Evolutionary conservation across 2,329 filamentous ascomycete species (phyloP), one percentile per base, ranked within the genome.

Genomic region (Venturia pyrina): DNA sequence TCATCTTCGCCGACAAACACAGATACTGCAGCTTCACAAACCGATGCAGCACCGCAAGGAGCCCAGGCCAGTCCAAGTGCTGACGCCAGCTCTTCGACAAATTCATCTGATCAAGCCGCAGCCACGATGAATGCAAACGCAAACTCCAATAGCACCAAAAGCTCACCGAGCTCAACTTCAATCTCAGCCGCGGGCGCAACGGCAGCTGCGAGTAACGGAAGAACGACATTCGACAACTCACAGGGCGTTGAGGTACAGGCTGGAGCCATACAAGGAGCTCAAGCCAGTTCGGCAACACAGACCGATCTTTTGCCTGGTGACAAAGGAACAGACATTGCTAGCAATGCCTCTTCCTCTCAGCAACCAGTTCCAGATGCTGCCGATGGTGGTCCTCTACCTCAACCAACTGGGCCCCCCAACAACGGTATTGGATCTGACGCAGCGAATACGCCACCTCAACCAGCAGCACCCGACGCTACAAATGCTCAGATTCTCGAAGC

Each of bases 201-300:
- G 34, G 60, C 60, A n/a, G 43, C 37, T 46, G 40, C 60, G 13
- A 62, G n/a, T n/a, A 40, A 17, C 28, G 60, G 60, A 32, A 15
- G 60, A 13, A 62, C 60, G 3, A 43, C 60, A 28, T 62, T 62
- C 24, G 60, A 62, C 40, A 62, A 62, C 21, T 62, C 60, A 10
- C 19, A 62, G 43, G 60, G 60, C 37, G 60, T 62, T 15, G 60
- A 62, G 28, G n/a, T 62, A 62, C 60, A 43, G 24, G 37, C 37
- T 28, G 60, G 40, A 3, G 17, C 60, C 37, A 44, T 62, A 24
- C 40, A 43, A 28, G 60, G 10, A 15, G 60, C 28, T 5, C n/a
- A 62, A 17, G 43, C 40, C 43, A 62, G 60, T 40, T 43, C 40
- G 44, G 60, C 37, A 44, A 46, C 60, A 46, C 40, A 62, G 37